Base-by-base conservation (phyloP, 495 filamentous ascomycete species). In the Trichoderma parareesei region DNA sequence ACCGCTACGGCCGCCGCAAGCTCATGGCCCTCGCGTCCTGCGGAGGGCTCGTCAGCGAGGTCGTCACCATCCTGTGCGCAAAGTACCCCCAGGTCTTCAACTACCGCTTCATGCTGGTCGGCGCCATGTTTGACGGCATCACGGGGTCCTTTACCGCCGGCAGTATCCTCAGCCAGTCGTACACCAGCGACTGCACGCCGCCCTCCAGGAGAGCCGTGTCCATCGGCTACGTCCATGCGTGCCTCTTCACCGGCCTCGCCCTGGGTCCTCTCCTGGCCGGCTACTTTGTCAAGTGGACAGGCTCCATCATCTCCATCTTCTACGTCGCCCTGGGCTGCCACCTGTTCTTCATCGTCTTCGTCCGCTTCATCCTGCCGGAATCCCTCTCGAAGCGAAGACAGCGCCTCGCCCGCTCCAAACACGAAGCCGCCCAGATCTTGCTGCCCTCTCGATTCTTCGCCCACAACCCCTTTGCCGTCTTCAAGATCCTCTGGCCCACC, bases 191-290 rank as follows among this genome's bases (percentile, higher is more conserved):
- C 71, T 96, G 91, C 74, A 93, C 94, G 13, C 78, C 86, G 16
- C 89, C 91, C 0, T 85, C 87, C 38, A 83, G 84, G 66, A 85
- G 94, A 20, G 90, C 87, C 59, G 88, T 94, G n/a, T 85, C 87
- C 33, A 96, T 98, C 73, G 92, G 90, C 3, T 91, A 90, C 68
- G 88, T 96, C 66, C 91, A 97, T 69, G 92, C 90, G 14, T 88
- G 87, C 69, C 79, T 98, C 16, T 98, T 96, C 70, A 81, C 84
- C 9, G 94, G 94, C 37, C 86, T 97, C 59, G 93, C 94, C 5
- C 66, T 89, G 13, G 94, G 94, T 0, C 94, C 94, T 2, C 78
- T 91, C 14, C 67, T 94, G 9, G 89, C 90, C 4, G 94, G 89
- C 8, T 85, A 88, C 66, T 69, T 98, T 42, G 85, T 97, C 59